Conservation (phyloP, 257 asterid genomes). For the Jacaranda copaia region DNA sequence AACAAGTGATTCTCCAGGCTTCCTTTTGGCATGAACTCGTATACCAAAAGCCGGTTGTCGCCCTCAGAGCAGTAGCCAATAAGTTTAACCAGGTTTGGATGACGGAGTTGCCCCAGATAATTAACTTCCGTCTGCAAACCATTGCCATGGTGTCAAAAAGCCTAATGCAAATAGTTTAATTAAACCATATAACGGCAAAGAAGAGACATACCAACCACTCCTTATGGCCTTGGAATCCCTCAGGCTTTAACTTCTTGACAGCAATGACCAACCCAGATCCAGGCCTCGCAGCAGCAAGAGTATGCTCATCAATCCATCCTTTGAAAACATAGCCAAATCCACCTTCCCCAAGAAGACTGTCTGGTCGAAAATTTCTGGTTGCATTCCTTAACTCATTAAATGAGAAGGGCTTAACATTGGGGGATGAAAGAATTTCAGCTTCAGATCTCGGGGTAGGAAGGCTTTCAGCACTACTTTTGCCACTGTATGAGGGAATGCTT, state of each 20-base stretch:
- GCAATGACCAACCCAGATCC: constrained; percentile 96
- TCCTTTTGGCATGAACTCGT: constrained; percentile 97
- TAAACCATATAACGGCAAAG: not conserved
- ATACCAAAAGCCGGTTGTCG: constrained; percentile 86
- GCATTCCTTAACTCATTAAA: constrained; percentile 86
- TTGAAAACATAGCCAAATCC: constrained; percentile 95
- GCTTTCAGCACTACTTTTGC: constrained; percentile 64
- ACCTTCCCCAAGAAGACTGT: constrained; percentile 97
- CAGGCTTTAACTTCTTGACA: constrained; percentile 93
- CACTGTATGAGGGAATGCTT: constrained; percentile 62
- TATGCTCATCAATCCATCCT: constrained; percentile 90
- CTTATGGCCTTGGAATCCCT: constrained; percentile 97
- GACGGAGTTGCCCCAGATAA: constrained; percentile 94
- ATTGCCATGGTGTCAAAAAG: constrained; percentile 12
- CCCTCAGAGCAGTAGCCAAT: constrained; percentile 94
- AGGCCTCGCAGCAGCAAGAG: constrained; percentile 74
- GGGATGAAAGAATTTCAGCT: constrained; percentile 75
- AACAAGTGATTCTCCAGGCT: constrained; percentile 96
- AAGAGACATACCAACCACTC: constrained; percentile 91
- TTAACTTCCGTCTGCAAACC: constrained; percentile 89
- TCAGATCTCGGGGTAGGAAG: constrained; percentile 92
- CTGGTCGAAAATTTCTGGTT: constrained; percentile 87
- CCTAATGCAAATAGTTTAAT: not conserved
- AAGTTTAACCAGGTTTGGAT: constrained; percentile 88
- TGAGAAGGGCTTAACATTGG: constrained; percentile 77